Conservation (phyloP, 2,329 filamentous ascomycete species). For the Gnomoniopsis smithogilvyi region DNA sequence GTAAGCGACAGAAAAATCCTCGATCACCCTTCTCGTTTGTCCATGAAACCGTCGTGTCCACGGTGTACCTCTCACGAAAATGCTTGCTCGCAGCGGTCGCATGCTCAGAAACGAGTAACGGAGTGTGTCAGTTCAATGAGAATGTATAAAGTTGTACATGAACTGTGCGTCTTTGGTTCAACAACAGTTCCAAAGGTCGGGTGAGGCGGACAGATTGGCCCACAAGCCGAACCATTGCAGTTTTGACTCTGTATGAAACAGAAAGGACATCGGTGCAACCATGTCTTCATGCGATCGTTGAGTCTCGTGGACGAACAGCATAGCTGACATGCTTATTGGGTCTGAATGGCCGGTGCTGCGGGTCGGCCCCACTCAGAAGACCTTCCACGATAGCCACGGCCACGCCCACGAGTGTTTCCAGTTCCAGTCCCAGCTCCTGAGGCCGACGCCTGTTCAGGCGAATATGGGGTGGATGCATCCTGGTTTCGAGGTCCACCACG, state of each 20-base stretch:
- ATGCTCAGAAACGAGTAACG: slow-evolving; percentile 5
- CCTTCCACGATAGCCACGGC: slow-evolving; percentile 39
- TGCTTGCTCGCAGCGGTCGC: background rate
- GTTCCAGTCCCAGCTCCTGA: slow-evolving; percentile 13
- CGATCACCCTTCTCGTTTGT: background rate
- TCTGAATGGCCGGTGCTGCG: slow-evolving; percentile 21
- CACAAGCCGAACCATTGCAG: slow-evolving; percentile 8
- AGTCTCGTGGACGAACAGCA: background rate
- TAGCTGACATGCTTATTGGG: slow-evolving; percentile 17
- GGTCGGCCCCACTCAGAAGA: slow-evolving; percentile 40
- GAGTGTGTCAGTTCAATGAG: slow-evolving; percentile 4
- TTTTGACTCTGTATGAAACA: slow-evolving; percentile 3
- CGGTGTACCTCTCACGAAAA: background rate
- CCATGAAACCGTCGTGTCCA: slow-evolving; percentile 5
- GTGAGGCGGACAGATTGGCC: slow-evolving; percentile 5
- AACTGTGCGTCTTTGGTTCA: slow-evolving; percentile 4
- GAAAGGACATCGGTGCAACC: background rate
- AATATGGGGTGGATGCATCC: slow-evolving; percentile 27
- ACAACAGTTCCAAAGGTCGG: slow-evolving; percentile 3
- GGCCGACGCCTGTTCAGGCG: slow-evolving; percentile 24
- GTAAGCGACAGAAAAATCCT: background rate
- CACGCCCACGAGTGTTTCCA: slow-evolving; percentile 23
- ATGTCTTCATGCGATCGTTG: background rate
- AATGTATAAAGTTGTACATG: slow-evolving; percentile 15
- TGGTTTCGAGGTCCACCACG: slow-evolving; percentile 17